Percentiles rank a stretch among this genome's conserved stretches.
Evolutionary conservation across 805 yeast species (phyloP).

Genomic region (Cyberlindnera euphorbiiphila): DNA sequence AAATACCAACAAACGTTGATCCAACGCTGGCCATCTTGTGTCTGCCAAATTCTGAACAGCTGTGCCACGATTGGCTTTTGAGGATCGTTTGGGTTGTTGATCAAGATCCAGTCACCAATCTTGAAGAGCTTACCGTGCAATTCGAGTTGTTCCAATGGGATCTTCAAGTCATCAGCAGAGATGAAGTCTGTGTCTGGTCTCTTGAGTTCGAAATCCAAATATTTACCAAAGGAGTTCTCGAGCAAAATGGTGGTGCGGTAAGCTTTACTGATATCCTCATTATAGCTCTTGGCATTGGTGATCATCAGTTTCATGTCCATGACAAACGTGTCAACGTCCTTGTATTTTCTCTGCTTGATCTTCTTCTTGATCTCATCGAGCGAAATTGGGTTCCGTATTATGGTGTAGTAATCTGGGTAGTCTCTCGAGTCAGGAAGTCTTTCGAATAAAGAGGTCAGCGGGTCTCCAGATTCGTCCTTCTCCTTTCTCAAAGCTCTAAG

Average conservation of each 20-base stretch:
- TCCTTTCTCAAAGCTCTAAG: constrained; percentile 77
- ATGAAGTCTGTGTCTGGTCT: constrained; percentile 80
- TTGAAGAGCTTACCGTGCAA: constrained; percentile 68
- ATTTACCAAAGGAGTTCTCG: constrained; percentile 54
- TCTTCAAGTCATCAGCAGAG: constrained; percentile 51
- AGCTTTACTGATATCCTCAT: constrained; percentile 53
- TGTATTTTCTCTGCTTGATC: constrained; percentile 81
- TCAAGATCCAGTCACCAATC: constrained; percentile 94
- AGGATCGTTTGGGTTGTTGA: constrained; percentile 83
- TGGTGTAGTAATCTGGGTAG: constrained; percentile 42
- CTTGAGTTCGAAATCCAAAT: constrained; percentile 64
- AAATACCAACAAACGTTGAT: constrained; percentile 97
- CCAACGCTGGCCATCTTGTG: constrained; percentile 78
- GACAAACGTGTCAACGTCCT: constrained; percentile 69
- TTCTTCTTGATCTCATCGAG: constrained; percentile 74
- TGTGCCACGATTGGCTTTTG: constrained; percentile 92
- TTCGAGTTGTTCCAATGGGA: constrained; percentile 76
- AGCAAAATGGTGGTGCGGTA: constrained; percentile 59
- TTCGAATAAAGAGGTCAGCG: constrained; percentile 67
- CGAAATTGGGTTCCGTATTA: constrained; percentile 57
- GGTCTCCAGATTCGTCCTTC: constrained; percentile 46
- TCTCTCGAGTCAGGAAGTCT: constrained; percentile 66
- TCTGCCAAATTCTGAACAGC: constrained; percentile 87
- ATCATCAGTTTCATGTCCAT: constrained; percentile 74
- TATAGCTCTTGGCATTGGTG: constrained; percentile 65